Percentiles rank a stretch among this genome's conserved stretches.
Evolutionary conservation across 1,139 yeast genomes (phyloP).

Genomic region (Scheffersomyces illinoinensis): DNA sequence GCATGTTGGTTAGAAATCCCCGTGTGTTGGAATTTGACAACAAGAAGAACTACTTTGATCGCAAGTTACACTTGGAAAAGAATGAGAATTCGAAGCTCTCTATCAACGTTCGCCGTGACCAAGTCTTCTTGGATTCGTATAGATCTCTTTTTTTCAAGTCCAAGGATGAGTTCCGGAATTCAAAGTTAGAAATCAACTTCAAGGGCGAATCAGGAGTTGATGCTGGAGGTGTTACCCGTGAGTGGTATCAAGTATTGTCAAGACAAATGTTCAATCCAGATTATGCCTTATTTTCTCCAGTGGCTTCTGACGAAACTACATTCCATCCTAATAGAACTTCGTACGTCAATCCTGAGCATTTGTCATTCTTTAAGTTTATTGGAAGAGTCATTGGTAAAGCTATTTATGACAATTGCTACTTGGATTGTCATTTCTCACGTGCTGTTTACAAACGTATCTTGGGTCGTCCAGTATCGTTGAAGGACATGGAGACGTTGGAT

Average conservation of each 20-base stretch:
- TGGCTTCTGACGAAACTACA: slow-evolving; percentile 88
- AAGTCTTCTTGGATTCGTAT: slow-evolving; percentile 90
- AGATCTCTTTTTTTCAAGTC: slow-evolving; percentile 80
- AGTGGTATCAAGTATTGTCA: slow-evolving; percentile 94
- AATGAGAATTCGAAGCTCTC: slow-evolving; percentile 52
- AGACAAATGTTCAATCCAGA: slow-evolving; percentile 97
- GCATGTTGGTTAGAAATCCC: slow-evolving; percentile 86
- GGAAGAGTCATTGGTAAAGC: slow-evolving; percentile 96
- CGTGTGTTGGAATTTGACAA: slow-evolving; percentile 93
- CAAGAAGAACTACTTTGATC: slow-evolving; percentile 81
- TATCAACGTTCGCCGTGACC: slow-evolving; percentile 80
- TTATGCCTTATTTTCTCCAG: slow-evolving; percentile 90
- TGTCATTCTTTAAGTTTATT: slow-evolving; percentile 89
- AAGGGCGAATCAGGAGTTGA: slow-evolving; percentile 96
- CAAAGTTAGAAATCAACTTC: slow-evolving; percentile 77
- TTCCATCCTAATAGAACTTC: slow-evolving; percentile 96
- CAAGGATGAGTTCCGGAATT: slow-evolving; percentile 70
- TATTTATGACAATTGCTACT: slow-evolving; percentile 78
- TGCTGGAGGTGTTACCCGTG: slow-evolving; percentile 98
- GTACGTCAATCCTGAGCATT: slow-evolving; percentile 89
- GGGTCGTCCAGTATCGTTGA: slow-evolving; percentile 78
- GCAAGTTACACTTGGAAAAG: slow-evolving; percentile 57
- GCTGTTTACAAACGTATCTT: slow-evolving; percentile 90
- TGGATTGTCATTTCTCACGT: slow-evolving; percentile 94
- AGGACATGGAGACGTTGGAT: slow-evolving; percentile 94